phyloP scores from a whole-genome alignment of 768 basidiomycete genomes.

The Lactifluus piperatus region DNA sequence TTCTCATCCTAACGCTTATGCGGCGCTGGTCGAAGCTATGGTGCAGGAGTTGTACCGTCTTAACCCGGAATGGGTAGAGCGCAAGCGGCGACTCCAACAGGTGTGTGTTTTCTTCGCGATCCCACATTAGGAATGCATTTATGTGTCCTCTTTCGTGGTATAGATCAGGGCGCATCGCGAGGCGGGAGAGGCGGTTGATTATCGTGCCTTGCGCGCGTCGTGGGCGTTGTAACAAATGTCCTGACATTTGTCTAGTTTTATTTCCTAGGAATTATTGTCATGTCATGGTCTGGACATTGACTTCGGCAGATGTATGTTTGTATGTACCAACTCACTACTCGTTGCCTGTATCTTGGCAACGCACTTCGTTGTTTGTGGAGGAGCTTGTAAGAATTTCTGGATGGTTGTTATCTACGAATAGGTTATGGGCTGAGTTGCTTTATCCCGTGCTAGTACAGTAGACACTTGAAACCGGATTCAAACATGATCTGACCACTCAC shows the following conservation, averaged over 20 bases:
- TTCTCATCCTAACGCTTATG: constrained; percentile 11
- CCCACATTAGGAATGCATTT: background rate
- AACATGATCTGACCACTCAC: background rate
- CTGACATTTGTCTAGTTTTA: constrained; percentile 6
- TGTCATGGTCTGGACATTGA: background rate
- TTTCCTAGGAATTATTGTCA: constrained; percentile 13
- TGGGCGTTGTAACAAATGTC: background rate
- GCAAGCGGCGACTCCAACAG: constrained; percentile 17
- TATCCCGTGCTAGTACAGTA: background rate
- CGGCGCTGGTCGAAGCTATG: constrained; percentile 18
- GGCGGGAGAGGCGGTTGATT: constrained; percentile 7
- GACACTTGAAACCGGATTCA: background rate
- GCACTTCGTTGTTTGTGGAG: background rate
- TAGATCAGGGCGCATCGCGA: constrained; percentile 15
- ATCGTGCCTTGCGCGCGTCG: constrained; percentile 7
- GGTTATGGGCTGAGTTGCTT: background rate
- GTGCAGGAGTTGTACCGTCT: constrained; percentile 17
- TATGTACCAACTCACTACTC: constrained; percentile 3
- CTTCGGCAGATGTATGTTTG: background rate
- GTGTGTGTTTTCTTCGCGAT: background rate
- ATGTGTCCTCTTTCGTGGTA: background rate
- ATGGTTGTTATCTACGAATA: background rate
- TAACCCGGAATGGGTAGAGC: constrained; percentile 19
- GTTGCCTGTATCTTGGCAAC: background rate
- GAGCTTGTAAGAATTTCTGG: background rate